These are phyloP conservation scores for Alternaria panax DNA, from an alignment of 2,329 filamentous ascomycete species.

Conservation along the genomic window DNA sequence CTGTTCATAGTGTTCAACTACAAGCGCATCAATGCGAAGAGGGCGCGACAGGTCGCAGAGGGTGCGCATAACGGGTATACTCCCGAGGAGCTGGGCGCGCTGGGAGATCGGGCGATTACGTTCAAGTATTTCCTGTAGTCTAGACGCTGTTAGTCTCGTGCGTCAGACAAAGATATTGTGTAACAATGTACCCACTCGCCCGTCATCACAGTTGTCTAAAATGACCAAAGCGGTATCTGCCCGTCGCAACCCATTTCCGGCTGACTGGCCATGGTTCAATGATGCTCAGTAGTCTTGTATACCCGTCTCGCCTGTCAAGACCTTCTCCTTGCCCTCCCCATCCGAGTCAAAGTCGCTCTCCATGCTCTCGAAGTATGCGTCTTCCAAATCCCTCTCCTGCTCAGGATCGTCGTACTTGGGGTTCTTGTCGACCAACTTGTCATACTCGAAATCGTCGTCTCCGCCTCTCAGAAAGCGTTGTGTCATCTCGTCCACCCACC, in stretches of 20 bases:
- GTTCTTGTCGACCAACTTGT: constrained; percentile 68
- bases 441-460: constrained; percentile 82
- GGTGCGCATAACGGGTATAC: constrained; percentile 53
- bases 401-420: constrained; percentile 74
- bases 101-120: constrained; percentile 68
- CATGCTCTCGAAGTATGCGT: constrained; percentile 82
- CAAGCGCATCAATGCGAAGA: constrained; percentile 64
- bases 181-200: not conserved
- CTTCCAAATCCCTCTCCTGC: constrained; percentile 69
- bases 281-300: constrained; percentile 55
- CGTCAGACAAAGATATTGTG: not conserved
- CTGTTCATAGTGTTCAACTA: constrained; percentile 61
- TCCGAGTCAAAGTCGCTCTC: constrained; percentile 70
- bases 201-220: too few relatives aligned
- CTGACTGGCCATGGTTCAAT: not conserved
- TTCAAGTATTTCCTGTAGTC: constrained; percentile 67
- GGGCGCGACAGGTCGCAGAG: constrained; percentile 50
- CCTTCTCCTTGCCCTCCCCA: constrained; percentile 50
- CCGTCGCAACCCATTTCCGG: not conserved
- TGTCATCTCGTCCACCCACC: constrained; percentile 76
- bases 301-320: constrained; percentile 55
- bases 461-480: constrained; percentile 76
- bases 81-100: constrained; percentile 62
- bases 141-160: not conserved
- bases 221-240: too few relatives aligned